Percentiles rank a stretch among this genome's conserved stretches.
Evolutionary conservation across 2,329 filamentous ascomycete species (phyloP).

Genomic region (Aspergillus caelatus): DNA sequence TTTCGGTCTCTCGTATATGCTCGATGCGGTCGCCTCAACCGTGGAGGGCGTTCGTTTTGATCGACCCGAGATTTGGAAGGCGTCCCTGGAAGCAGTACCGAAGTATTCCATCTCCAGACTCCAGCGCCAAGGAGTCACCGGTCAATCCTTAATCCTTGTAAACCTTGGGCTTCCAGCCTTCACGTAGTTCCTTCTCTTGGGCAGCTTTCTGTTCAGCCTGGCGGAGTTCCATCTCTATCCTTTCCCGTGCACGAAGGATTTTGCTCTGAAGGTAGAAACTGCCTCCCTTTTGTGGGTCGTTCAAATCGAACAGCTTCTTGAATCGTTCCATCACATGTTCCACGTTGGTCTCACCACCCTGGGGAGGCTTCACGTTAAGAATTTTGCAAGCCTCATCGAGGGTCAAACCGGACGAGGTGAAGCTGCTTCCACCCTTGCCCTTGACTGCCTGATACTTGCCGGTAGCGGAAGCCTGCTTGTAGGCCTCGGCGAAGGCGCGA

Average conservation of each 20-base stretch:
- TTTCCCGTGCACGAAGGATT: slow-evolving; percentile 84
- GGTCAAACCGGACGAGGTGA: slow-evolving; percentile 73
- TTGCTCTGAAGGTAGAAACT: slow-evolving; percentile 99
- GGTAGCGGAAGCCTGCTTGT: slow-evolving; percentile 89
- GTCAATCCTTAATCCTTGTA: slow-evolving; percentile 75
- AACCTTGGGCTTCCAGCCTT: slow-evolving; percentile 92
- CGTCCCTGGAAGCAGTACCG: not conserved
- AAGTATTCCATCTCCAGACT: not conserved
- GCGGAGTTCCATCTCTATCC: slow-evolving; percentile 84
- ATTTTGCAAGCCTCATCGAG: slow-evolving; percentile 97
- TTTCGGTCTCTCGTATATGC: not conserved
- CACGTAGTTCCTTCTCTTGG: slow-evolving; percentile 75
- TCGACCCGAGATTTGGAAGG: not conserved
- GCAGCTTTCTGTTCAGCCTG: slow-evolving; percentile 71
- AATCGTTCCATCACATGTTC: slow-evolving; percentile 82
- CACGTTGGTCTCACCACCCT: slow-evolving; percentile 74
- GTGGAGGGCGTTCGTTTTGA: not conserved
- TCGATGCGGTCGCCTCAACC: not conserved
- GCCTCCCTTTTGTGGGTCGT: slow-evolving; percentile 92
- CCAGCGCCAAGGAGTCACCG: not conserved
- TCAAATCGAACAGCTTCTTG: slow-evolving; percentile 91
- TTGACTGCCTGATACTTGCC: slow-evolving; percentile 74
- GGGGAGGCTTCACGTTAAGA: slow-evolving; percentile 88
- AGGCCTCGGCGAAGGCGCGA: slow-evolving; percentile 90
- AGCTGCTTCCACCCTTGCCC: slow-evolving; percentile 58